phyloP scores from a whole-genome alignment of 2,329 filamentous ascomycete species.

The Aspergillus pseudoterreus region DNA sequence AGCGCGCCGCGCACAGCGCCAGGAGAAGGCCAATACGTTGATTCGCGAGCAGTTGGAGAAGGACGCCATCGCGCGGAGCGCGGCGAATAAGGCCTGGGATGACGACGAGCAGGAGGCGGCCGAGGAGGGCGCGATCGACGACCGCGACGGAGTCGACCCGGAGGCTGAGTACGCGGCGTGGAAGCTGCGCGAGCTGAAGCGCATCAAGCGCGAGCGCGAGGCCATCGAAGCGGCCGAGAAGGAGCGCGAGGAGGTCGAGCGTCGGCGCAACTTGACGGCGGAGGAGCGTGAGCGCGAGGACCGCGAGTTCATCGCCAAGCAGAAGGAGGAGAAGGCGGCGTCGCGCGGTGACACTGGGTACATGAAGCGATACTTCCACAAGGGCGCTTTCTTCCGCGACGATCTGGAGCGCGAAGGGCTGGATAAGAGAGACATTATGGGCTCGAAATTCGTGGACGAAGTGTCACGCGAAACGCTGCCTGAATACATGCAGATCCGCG shows the following conservation, averaged over 20 bases:
- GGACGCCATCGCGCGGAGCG: constrained; percentile 69
- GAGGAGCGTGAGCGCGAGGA: constrained; percentile 87
- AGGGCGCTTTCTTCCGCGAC: constrained; percentile 90
- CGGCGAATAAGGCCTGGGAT: constrained; percentile 83
- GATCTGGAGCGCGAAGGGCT: constrained; percentile 72
- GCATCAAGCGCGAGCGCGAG: constrained; percentile 81
- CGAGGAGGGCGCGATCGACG: constrained; percentile 74
- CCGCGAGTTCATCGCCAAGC: constrained; percentile 68
- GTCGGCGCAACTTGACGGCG: constrained; percentile 77
- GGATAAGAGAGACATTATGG: constrained; percentile 80
- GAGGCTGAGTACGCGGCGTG: constrained; percentile 88
- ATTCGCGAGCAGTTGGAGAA: constrained; percentile 87
- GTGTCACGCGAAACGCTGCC: constrained; percentile 81
- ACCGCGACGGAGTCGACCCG: constrained; percentile 80
- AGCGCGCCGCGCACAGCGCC: constrained; percentile 49
- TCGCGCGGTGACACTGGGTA: constrained; percentile 75
- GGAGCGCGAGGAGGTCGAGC: constrained; percentile 84
- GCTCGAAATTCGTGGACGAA: constrained; percentile 76
- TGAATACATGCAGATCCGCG: constrained; percentile 85
- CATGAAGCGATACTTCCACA: constrained; percentile 96
- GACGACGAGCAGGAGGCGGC: constrained; percentile 61
- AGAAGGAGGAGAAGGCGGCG: constrained; percentile 73
- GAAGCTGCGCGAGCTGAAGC: constrained; percentile 86
- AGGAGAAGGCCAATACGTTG: constrained; percentile 70
- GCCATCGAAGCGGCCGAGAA: constrained; percentile 79